phyloP scores from a whole-genome alignment of 805 yeast species.

The Wickerhamomyces rabaulensis region DNA sequence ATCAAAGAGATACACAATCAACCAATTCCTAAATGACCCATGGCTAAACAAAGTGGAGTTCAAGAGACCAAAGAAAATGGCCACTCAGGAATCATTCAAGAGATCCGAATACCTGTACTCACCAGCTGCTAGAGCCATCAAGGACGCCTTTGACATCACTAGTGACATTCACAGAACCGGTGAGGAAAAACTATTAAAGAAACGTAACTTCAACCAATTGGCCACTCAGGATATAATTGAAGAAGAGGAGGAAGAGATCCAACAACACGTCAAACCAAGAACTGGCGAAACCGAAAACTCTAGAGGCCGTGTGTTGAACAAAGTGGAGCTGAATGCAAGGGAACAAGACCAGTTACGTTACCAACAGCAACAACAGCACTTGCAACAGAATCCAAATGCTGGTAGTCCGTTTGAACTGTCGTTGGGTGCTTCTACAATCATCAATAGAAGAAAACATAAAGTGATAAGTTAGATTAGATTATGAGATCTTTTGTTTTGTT shows the following conservation, averaged over 20 bases:
- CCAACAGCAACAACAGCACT: constrained; percentile 9
- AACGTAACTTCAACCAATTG: constrained; percentile 4
- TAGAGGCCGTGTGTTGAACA: constrained; percentile 15
- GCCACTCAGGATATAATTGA: constrained; percentile 15
- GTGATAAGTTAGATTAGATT: constrained; percentile 7
- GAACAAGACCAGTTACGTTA: constrained; percentile 6
- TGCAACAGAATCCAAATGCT: constrained; percentile 16
- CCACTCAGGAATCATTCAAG: constrained; percentile 15
- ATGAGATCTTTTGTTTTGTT: background rate
- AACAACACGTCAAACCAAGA: constrained; percentile 3
- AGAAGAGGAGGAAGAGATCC: constrained; percentile 22
- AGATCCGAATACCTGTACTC: constrained; percentile 36
- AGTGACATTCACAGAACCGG: constrained; percentile 72
- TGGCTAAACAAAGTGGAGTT: constrained; percentile 42
- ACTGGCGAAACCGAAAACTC: constrained; percentile 15
- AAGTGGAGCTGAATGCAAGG: constrained; percentile 9
- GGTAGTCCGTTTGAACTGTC: constrained; percentile 27
- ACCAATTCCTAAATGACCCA: constrained; percentile 64
- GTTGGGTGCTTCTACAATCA: constrained; percentile 33
- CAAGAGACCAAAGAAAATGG: constrained; percentile 18
- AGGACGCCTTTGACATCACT: constrained; percentile 82
- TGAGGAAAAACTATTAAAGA: constrained; percentile 18
- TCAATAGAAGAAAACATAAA: constrained; percentile 34
- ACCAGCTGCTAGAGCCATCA: constrained; percentile 75
- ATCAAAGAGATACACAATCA: constrained; percentile 57